Evolutionary conservation across 331 rosid species (phyloP), one percentile per base, ranked within the genome.

Genomic region (Saraca asoca): DNA sequence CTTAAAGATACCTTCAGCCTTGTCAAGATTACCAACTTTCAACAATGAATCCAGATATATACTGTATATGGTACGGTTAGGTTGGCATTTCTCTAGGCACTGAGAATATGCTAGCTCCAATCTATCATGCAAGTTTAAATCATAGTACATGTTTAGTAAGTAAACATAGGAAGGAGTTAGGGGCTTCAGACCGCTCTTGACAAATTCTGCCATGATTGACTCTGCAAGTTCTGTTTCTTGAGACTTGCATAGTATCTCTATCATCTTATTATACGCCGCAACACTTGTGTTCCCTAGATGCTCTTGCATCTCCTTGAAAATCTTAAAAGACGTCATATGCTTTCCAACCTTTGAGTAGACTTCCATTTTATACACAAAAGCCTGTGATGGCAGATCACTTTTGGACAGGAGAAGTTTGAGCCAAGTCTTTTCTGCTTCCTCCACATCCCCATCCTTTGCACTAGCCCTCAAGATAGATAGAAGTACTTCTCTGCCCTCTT

Each of bases 11-110:
- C 81, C 87, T 78, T 80, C 95, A 5, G 96, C 96, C 79, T 75
- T 87, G 76, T 80, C 78, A 75, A 87, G 62, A 50, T 87, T 78
- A 58, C 95, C 88, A 24, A 82, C 82, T 64, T 84, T 87, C 70
- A 93, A 95, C 85, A 87, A 86, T 59, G 95, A 87, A 75, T 90
- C 85, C 86, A 93, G 74, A 82, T 85, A 93, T 82, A 87, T 85
- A 56, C 79, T 84, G 70, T 78, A 90, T 66, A 85, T 55, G 5
- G 86, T 82, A 76, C 83, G 74, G 70, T 78, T 87, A 16, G 94
- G 95, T 67, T 76, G 81, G 38, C 95, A 87, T 75, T 80, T 81
- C 77, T 87, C 95, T 54, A 84, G 85, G 87, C 90, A 93, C 66
- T 81, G 83, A 57, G 78, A 76, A 83, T 87, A 89, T 34, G 79